Percentiles rank a stretch among this genome's conserved stretches.
Conservation (phyloP, 257 asterid species). For the Thymus mandschuricus region DNA sequence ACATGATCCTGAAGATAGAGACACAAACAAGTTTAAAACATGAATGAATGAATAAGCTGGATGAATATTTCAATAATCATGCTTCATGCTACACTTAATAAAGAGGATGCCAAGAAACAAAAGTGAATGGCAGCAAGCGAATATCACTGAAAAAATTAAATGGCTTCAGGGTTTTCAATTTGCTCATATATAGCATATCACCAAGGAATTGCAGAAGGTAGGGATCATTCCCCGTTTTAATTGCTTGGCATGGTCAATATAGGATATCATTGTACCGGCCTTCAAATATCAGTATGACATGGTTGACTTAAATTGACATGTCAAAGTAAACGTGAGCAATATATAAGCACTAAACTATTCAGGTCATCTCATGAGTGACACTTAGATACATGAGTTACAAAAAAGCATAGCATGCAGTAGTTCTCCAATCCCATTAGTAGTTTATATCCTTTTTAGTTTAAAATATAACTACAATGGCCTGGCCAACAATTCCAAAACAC, state of each 20-base stretch:
- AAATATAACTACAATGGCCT: neutral
- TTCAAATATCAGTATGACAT: neutral
- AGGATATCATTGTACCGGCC: conserved; percentile 11
- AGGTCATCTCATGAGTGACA: neutral
- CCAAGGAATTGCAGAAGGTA: neutral
- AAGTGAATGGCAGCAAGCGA: neutral
- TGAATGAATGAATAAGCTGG: conserved; percentile 12
- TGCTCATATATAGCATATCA: neutral
- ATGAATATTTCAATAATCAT: neutral
- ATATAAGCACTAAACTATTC: neutral
- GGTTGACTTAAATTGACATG: neutral
- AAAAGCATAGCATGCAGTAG: neutral
- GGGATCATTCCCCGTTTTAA: neutral
- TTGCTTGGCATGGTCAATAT: neutral
- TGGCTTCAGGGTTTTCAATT: neutral
- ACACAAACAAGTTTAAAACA: neutral
- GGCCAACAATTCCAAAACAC: neutral
- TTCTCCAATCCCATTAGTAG: neutral
- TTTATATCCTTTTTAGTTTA: neutral
- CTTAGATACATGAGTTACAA: neutral
- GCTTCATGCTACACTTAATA: neutral
- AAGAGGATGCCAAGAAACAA: neutral
- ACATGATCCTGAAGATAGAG: conserved; percentile 32
- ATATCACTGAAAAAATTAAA: neutral
- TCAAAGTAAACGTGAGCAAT: neutral